phyloP scores from a whole-genome alignment of 768 basidiomycete genomes.

The Megacollybia marginata region DNA sequence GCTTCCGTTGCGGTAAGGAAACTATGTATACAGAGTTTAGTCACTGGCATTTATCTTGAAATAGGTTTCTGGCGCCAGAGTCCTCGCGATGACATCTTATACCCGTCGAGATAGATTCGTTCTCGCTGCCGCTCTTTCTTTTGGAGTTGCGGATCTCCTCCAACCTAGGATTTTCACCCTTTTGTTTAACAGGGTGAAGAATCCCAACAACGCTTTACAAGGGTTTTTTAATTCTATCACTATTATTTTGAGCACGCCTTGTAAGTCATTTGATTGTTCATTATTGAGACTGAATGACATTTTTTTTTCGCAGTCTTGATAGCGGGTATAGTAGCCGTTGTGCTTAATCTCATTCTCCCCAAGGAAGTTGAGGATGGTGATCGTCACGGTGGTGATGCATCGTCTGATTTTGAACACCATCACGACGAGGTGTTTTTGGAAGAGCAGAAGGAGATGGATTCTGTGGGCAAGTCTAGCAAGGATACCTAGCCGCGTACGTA shows the following conservation, averaged over 20 bases:
- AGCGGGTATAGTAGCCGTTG: constrained; percentile 48
- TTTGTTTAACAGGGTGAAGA: constrained; percentile 56
- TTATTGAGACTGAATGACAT: background rate
- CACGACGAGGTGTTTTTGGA: constrained; percentile 9
- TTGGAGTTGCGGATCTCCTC: constrained; percentile 68
- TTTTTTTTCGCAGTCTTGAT: constrained; percentile 35
- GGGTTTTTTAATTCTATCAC: constrained; percentile 74
- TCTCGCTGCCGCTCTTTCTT: constrained; percentile 58
- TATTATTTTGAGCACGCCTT: constrained; percentile 76
- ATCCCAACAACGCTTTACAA: constrained; percentile 45
- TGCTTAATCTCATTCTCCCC: constrained; percentile 54
- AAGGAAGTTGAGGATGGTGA: constrained; percentile 16
- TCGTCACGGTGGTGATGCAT: too few relatives aligned
- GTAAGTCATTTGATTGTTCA: constrained; percentile 37
- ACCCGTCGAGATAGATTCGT: constrained; percentile 65
- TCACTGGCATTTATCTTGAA: too few relatives aligned
- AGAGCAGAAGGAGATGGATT: constrained; percentile 21
- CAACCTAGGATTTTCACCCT: constrained; percentile 57
- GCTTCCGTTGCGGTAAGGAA: constrained; percentile 47
- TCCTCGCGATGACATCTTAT: constrained; percentile 53
- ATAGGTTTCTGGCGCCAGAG: constrained; percentile 53
- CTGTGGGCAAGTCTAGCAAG: too few relatives aligned
- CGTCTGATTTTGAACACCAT: background rate
- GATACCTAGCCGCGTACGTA: too few relatives aligned
- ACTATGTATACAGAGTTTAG: too few relatives aligned